Evolutionary conservation across 345 rosid genomes (phyloP).

Genomic region (Fremontodendron californicum): DNA sequence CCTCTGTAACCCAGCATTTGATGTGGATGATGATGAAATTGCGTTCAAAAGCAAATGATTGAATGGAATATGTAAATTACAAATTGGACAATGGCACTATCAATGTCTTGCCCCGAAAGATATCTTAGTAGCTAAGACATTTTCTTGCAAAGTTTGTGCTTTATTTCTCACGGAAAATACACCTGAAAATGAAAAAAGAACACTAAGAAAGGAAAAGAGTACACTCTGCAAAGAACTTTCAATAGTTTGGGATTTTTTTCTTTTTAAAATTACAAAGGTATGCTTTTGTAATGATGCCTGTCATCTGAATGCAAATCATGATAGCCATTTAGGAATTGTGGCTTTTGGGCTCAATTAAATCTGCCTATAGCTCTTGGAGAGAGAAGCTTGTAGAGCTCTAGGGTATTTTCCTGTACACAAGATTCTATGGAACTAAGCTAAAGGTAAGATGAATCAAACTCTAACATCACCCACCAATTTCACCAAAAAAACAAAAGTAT

Average conservation of each 20-base stretch:
- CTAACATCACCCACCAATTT: no score
- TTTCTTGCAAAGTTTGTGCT: not conserved
- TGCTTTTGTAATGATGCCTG: not conserved
- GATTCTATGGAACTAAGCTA: no score
- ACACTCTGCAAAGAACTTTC: not conserved
- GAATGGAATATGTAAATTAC: not conserved
- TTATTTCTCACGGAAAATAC: not conserved
- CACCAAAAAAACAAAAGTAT: no score
- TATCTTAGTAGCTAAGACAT: no score
- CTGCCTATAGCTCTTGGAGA: not conserved
- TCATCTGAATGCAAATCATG: not conserved
- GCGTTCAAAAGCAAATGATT: slow-evolving; percentile 74
- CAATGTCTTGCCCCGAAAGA: not conserved
- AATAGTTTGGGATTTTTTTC: not conserved
- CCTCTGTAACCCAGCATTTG: slow-evolving; percentile 91
- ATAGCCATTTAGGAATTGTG: not conserved
- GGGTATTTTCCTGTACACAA: no score
- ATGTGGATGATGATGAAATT: slow-evolving; percentile 91
- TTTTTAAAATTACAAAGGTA: not conserved
- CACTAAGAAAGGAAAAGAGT: not conserved
- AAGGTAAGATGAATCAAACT: no score
- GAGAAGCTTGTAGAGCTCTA: no score
- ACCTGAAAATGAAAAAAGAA: not conserved
- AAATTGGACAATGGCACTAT: not conserved
- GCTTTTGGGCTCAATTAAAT: not conserved